A percentile compares a stretch with the other conserved stretches of the same genome.
phyloP scores from a whole-genome alignment of 345 rosid genomes.

The Kernera saxatilis region DNA sequence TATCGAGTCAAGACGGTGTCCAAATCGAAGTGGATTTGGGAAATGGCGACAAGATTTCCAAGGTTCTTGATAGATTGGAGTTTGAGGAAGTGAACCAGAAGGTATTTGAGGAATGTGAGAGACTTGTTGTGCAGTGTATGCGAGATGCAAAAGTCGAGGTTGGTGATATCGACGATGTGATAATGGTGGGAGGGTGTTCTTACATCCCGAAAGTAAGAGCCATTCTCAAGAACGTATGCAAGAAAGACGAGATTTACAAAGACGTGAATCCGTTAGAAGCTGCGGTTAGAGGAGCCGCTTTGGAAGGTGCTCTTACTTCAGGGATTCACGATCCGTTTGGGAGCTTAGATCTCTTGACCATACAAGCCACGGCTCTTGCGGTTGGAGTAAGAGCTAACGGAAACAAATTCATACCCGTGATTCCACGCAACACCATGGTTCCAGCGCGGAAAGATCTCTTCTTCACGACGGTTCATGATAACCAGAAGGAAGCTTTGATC shows the following conservation, averaged over 20 bases:
- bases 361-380: constrained; percentile 65
- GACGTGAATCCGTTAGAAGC: constrained; percentile 65
- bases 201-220: constrained; percentile 52
- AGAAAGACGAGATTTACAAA: constrained; percentile 48
- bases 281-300: constrained; percentile 77
- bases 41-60: constrained; percentile 46
- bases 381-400: constrained; percentile 66
- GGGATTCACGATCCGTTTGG: constrained; percentile 83
- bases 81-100: constrained; percentile 63
- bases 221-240: constrained; percentile 43
- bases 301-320: constrained; percentile 89
- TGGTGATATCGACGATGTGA: constrained; percentile 57
- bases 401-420: constrained; percentile 52
- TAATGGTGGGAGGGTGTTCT: constrained; percentile 87
- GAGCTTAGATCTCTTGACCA: constrained; percentile 71
- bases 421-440: constrained; percentile 61
- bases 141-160: constrained; percentile 56
- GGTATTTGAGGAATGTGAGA: constrained; percentile 58
- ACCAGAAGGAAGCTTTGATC: constrained; percentile 70
- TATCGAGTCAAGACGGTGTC: constrained; percentile 40
- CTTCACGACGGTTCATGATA: constrained; percentile 60
- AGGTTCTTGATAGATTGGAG: constrained; percentile 47
- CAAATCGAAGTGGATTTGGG: constrained; percentile 68
- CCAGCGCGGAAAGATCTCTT: constrained; percentile 69
- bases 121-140: constrained; percentile 56